Percentiles rank a stretch among this genome's conserved stretches.
Conservation (phyloP, 768 basidiomycete genomes). For the Xerocomellus chrysenteron region DNA sequence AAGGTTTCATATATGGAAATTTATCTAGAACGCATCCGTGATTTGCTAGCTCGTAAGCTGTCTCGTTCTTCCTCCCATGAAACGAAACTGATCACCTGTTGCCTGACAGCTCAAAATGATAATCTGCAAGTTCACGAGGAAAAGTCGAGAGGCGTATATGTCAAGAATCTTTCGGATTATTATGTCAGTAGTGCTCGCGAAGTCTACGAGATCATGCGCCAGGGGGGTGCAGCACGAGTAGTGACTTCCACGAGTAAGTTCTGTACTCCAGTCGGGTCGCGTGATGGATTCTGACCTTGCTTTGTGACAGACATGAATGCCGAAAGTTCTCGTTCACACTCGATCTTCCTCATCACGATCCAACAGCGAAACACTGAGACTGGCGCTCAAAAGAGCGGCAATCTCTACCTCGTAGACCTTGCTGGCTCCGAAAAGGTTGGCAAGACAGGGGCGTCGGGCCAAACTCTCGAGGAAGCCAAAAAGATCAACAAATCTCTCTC, state of each 20-base stretch:
- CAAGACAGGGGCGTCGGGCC: slow-evolving; percentile 98
- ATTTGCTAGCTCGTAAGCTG: slow-evolving; percentile 89
- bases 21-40: slow-evolving; percentile 93
- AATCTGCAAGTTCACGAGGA: slow-evolving; percentile 99
- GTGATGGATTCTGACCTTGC: slow-evolving; percentile 1
- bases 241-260: slow-evolving; percentile 90
- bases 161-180: slow-evolving; percentile 96
- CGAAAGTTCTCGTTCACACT: slow-evolving; percentile 97
- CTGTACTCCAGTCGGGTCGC: not conserved
- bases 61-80: not conserved
- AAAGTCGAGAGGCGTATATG: slow-evolving; percentile 95
- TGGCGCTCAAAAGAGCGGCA: slow-evolving; percentile 94
- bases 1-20: slow-evolving; percentile 99
- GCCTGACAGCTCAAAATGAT: slow-evolving; percentile 81
- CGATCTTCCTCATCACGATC: slow-evolving; percentile 97
- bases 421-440: slow-evolving; percentile 99
- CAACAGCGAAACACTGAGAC: slow-evolving; percentile 95
- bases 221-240: slow-evolving; percentile 87
- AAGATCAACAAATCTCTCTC: slow-evolving; percentile 99
- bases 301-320: slow-evolving; percentile 90
- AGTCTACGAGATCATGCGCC: slow-evolving; percentile 99
- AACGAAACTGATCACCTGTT: slow-evolving; percentile 5
- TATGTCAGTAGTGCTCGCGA: slow-evolving; percentile 95
- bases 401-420: slow-evolving; percentile 95
- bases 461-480: slow-evolving; percentile 98